phyloP scores from a whole-genome alignment of 305 asterid species.

The Petunia hybrid region DNA sequence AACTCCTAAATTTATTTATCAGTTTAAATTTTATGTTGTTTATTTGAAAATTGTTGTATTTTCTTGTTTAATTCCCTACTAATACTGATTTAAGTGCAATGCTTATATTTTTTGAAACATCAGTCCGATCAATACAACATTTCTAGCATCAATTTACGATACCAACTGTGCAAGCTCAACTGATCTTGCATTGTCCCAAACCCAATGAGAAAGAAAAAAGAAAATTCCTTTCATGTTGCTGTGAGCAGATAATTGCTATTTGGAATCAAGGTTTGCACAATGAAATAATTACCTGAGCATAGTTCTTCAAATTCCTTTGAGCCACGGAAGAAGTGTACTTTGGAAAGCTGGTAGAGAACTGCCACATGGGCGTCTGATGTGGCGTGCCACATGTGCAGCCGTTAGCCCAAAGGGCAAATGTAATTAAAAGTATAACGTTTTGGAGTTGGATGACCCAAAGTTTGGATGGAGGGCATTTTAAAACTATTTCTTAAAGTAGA shows the following conservation, averaged over 20 bases:
- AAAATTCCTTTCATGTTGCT: neutral
- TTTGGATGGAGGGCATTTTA: too few species aligned
- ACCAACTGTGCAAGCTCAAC: neutral
- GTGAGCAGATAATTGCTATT: neutral
- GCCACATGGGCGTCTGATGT: constrained; percentile 36
- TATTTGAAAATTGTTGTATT: neutral
- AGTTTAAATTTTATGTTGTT: neutral
- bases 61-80: neutral
- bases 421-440: too few species aligned
- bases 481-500: too few species aligned
- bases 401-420: too few species aligned
- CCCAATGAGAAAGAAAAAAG: neutral
- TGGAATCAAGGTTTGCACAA: constrained; percentile 14
- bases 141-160: neutral
- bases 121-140: neutral
- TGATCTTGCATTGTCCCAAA: constrained; percentile 24
- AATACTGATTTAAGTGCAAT: constrained; percentile 8
- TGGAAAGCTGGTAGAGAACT: constrained; percentile 82
- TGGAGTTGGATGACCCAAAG: too few species aligned
- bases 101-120: neutral
- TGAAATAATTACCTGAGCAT: constrained; percentile 64
- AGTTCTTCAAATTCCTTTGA: constrained; percentile 85
- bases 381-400: too few species aligned
- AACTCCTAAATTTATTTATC: neutral
- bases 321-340: constrained; percentile 91